A percentile compares a stretch with the other conserved stretches of the same genome.
Evolutionary conservation across 78 protist genomes (phyloP).

Genomic region (Ministeria vibrans): DNA sequence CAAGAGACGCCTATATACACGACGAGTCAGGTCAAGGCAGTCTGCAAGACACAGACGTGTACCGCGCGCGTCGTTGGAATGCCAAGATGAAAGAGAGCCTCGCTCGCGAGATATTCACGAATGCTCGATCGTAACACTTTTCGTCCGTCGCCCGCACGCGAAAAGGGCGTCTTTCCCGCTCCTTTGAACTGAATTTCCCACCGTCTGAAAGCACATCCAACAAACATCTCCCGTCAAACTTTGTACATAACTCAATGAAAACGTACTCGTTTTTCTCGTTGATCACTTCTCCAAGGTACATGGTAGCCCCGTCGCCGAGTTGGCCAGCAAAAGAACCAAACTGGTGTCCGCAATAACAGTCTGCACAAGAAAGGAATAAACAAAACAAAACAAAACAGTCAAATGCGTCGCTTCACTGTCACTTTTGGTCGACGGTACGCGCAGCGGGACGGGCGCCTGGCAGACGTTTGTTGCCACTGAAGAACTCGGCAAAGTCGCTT

Average conservation of each 20-base stretch:
- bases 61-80: background rate
- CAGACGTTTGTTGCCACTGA: background rate
- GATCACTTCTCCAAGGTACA: constrained; percentile 21
- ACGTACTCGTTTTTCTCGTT: background rate
- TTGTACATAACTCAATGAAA: background rate
- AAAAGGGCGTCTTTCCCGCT: constrained; percentile 76
- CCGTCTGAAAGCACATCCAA: constrained; percentile 6
- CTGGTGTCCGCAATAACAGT: constrained; percentile 47
- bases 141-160: constrained; percentile 78
- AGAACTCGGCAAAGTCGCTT: background rate
- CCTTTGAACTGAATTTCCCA: constrained; percentile 64
- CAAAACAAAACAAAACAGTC: too few species aligned
- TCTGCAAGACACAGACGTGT: background rate
- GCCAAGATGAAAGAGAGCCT: too few species aligned
- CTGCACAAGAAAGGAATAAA: constrained; percentile 18
- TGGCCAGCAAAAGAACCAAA: constrained; percentile 61
- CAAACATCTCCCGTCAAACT: background rate
- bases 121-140: too few species aligned
- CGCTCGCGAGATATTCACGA: too few species aligned
- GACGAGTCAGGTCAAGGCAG: background rate
- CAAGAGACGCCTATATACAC: constrained; percentile 25
- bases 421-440: background rate
- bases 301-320: constrained; percentile 81
- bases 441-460: background rate
- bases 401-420: background rate